Evolutionary conservation across 768 basidiomycete species (phyloP), one percentile per base, ranked within the genome.

Genomic region (Pisolithus orientalis): DNA sequence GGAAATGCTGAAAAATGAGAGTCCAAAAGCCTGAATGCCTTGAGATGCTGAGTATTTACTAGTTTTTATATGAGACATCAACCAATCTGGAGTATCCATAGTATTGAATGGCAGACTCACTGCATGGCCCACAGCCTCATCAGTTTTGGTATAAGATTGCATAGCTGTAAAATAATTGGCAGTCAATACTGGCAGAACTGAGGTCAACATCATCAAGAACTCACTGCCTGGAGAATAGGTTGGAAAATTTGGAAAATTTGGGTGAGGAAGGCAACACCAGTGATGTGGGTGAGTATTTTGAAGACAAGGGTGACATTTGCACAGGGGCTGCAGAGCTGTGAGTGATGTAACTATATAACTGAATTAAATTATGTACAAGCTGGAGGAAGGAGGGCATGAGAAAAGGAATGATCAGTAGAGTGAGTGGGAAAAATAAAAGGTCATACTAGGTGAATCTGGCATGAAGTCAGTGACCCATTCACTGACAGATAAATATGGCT

Each of bases 211-310:
- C 17, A 55, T 11, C 7, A 38, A 43, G 29, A 11, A 80, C 87
- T 78, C 67, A 89, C 85, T 91, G 51, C 87, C 85, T 60, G 90
- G 90, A 43, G 90, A 90, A 74, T 92, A 93, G 3, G 88, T 80
- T 1, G 90, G 90, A 4, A 90, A 92, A 7, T 90, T 89, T 14
- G 90, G 90, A 53, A 66, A 91, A 92, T 79, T 87, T 90, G 52
- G 94, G 94, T 37, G 91, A 94, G 3, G 94, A 80, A 0, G 93
- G 94, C 2, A 90, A 93, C 7, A 85, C 82, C 67, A 94, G 94
- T 3, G 92, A 94, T 0, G 2, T 21, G 21, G 21, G 21, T 2
- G 2, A 21, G 21, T 21, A 21, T 21, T 21, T 21, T 21, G 2
- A 2, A 21, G 21, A 21, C 21, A 21, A 21, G 21, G 94, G 92